Percentiles rank a stretch among this genome's conserved stretches.
Conservation (phyloP, 768 basidiomycete species). For the Pisolithus orientalis region DNA sequence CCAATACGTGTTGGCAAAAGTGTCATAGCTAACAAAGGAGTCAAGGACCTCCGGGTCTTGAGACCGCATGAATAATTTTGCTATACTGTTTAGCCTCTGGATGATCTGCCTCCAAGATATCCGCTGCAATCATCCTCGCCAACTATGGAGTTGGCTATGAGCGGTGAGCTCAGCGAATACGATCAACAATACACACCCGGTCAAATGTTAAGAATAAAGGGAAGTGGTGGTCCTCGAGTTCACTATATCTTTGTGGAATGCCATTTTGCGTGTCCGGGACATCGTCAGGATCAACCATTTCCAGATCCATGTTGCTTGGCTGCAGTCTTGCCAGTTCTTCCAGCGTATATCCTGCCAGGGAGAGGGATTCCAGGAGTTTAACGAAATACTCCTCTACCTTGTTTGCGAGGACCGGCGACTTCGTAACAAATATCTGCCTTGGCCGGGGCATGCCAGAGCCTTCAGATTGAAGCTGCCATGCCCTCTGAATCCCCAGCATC, state of each 20-base stretch:
- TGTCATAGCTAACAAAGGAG: slow-evolving; percentile 36
- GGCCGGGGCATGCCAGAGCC: slow-evolving; percentile 34
- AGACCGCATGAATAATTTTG: slow-evolving; percentile 9
- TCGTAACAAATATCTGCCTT: slow-evolving; percentile 68
- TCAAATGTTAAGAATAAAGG: slow-evolving; percentile 68
- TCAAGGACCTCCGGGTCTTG: slow-evolving; percentile 13
- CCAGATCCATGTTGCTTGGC: slow-evolving; percentile 19
- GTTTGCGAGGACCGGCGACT: slow-evolving; percentile 55
- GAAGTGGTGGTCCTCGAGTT: slow-evolving; percentile 54
- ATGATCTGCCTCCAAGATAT: slow-evolving; percentile 9
- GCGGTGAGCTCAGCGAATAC: background rate
- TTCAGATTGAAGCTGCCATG: slow-evolving; percentile 34
- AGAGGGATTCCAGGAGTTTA: slow-evolving; percentile 42
- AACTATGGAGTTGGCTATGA: slow-evolving; percentile 10
- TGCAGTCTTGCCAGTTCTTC: slow-evolving; percentile 32
- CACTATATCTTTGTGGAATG: slow-evolving; percentile 45
- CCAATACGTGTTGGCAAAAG: slow-evolving; percentile 53
- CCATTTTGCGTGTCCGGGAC: slow-evolving; percentile 19
- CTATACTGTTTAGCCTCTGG: background rate
- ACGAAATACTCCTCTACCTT: slow-evolving; percentile 64
- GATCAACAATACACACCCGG: slow-evolving; percentile 32
- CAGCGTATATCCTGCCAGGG: slow-evolving; percentile 28
- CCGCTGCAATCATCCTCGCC: slow-evolving; percentile 20
- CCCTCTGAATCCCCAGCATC: slow-evolving; percentile 62
- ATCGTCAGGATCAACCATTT: slow-evolving; percentile 31